A percentile compares a stretch with the other conserved stretches of the same genome.
phyloP scores from a whole-genome alignment of 768 basidiomycete genomes.

The Aureoboletus auriporus region DNA sequence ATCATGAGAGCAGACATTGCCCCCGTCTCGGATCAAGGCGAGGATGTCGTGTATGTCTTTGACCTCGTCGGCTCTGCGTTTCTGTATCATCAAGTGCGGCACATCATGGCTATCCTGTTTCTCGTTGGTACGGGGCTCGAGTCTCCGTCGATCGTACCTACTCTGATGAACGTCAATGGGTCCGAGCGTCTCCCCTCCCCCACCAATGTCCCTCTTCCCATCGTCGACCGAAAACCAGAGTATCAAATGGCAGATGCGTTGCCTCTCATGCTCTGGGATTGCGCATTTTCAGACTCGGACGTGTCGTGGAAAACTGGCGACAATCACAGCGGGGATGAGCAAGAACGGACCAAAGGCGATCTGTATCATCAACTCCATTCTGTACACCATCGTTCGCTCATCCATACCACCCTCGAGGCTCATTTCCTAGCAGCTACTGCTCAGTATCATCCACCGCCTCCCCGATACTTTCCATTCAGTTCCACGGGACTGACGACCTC shows the following conservation, averaged over 20 bases:
- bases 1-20: slow-evolving; percentile 66
- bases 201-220: slow-evolving; percentile 32
- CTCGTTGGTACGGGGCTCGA: slow-evolving; percentile 84
- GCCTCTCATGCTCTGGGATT: slow-evolving; percentile 90
- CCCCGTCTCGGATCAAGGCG: slow-evolving; percentile 32
- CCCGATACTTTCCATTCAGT: slow-evolving; percentile 35
- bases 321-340: slow-evolving; percentile 23
- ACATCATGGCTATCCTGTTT: slow-evolving; percentile 90
- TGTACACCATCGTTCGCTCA: slow-evolving; percentile 55
- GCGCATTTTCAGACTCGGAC: slow-evolving; percentile 62
- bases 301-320: slow-evolving; percentile 70
- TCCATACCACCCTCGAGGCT: slow-evolving; percentile 58
- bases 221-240: slow-evolving; percentile 72
- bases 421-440: slow-evolving; percentile 62
- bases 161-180: slow-evolving; percentile 69
- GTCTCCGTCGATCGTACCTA: slow-evolving; percentile 59
- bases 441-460: slow-evolving; percentile 44
- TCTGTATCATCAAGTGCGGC: slow-evolving; percentile 93
- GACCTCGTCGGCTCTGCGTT: slow-evolving; percentile 88
- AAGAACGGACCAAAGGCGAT: slow-evolving; percentile 29
- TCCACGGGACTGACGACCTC: slow-evolving; percentile 19
- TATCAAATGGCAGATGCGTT: slow-evolving; percentile 94
- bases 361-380: slow-evolving; percentile 52
- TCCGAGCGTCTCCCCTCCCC: slow-evolving; percentile 6
- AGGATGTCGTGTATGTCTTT: slow-evolving; percentile 56